These are phyloP conservation scores for Ilex asprella DNA, from an alignment of 257 asterid species.

Conservation along the genomic window DNA sequence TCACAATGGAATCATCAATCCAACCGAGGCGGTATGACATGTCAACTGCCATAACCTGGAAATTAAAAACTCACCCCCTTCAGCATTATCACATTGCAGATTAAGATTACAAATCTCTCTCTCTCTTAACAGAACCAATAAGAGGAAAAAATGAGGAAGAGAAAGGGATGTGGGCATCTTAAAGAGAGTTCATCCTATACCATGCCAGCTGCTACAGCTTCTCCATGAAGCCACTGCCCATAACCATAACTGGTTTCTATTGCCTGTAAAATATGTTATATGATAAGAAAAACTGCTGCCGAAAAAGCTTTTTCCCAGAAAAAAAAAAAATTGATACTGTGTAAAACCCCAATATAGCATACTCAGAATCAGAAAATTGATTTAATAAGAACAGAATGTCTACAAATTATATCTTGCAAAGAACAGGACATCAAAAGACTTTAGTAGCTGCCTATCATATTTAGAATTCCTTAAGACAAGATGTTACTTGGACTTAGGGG, in stretches of 20 bases:
- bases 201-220: slow-evolving; percentile 98
- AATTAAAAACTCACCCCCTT: not conserved
- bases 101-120: not conserved
- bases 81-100: not conserved
- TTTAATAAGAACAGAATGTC: not conserved
- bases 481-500: too few relatives aligned
- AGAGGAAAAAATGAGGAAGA: not conserved
- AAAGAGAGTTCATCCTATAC: slow-evolving; percentile 24
- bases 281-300: not conserved
- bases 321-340: not conserved
- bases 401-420: not conserved
- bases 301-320: not conserved
- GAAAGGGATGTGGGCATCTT: not conserved
- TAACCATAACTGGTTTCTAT: slow-evolving; percentile 88
- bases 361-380: not conserved
- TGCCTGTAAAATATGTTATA: slow-evolving; percentile 48
- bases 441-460: too few relatives aligned
- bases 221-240: slow-evolving; percentile 98
- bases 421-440: not conserved
- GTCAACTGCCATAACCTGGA: slow-evolving; percentile 96
- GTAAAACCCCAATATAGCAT: not conserved
- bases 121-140: too few relatives aligned
- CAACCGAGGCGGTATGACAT: slow-evolving; percentile 91
- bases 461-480: too few relatives aligned
- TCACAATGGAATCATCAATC: slow-evolving; percentile 80